phyloP scores from a whole-genome alignment of 2,329 filamentous ascomycete genomes.

The Dactylonectria macrodidyma region DNA sequence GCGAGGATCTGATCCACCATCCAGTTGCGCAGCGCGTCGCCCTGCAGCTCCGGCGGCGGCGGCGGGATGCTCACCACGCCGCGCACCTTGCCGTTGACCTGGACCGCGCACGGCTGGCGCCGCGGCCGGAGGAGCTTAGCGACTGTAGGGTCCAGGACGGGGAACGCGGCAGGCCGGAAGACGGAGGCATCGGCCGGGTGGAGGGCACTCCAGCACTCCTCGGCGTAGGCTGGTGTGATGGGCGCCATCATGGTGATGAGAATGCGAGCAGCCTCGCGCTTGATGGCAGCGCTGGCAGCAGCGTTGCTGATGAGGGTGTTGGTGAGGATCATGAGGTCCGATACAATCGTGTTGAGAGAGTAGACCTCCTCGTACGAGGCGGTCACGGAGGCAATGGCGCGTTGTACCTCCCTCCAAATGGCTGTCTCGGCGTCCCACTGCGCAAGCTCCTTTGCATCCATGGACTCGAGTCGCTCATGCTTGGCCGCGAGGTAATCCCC shows the following conservation, averaged over 20 bases:
- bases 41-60: constrained; percentile 58
- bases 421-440: constrained; percentile 63
- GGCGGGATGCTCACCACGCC: constrained; percentile 77
- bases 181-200: constrained; percentile 56
- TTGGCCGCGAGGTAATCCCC: constrained; percentile 57
- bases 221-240: constrained; percentile 83
- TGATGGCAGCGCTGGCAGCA: constrained; percentile 59
- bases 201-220: constrained; percentile 83
- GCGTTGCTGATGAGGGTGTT: constrained; percentile 72
- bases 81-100: constrained; percentile 84
- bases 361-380: constrained; percentile 80
- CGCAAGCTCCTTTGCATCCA: constrained; percentile 51
- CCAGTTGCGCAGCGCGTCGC: constrained; percentile 69
- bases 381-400: constrained; percentile 77
- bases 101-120: constrained; percentile 74
- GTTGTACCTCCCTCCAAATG: constrained; percentile 78
- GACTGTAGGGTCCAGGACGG: constrained; percentile 65
- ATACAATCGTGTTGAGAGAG: constrained; percentile 86
- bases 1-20: constrained; percentile 73
- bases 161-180: constrained; percentile 70
- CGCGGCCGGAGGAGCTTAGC: constrained; percentile 65
- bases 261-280: constrained; percentile 64
- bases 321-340: constrained; percentile 85
- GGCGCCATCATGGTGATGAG: constrained; percentile 84
- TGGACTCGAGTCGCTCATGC: constrained; percentile 48